phyloP scores from a whole-genome alignment of 257 asterid species.

The Nicotiana attenuata region DNA sequence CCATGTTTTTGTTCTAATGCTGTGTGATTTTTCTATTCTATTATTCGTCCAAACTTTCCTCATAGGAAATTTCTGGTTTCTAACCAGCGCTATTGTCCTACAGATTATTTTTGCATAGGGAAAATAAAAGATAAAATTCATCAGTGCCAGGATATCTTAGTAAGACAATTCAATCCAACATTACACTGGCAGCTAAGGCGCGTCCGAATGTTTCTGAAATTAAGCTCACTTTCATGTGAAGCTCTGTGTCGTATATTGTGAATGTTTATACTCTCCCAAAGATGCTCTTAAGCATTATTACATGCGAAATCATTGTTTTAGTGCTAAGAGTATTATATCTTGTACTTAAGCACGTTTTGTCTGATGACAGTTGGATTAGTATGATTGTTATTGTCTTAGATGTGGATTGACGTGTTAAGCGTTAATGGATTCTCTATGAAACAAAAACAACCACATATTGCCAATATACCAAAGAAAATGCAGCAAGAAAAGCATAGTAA shows the following conservation, averaged over 20 bases:
- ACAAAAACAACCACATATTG: too few relatives aligned
- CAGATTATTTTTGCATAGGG: background rate
- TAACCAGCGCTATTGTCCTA: background rate
- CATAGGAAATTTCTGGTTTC: background rate
- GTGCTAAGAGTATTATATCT: background rate
- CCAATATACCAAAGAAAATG: too few relatives aligned
- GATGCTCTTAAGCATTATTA: background rate
- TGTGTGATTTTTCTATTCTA: background rate
- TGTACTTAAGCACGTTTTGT: background rate
- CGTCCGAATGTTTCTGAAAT: background rate
- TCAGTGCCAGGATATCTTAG: background rate
- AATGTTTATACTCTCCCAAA: background rate
- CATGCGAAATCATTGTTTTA: background rate
- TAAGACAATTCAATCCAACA: background rate
- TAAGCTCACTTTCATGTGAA: background rate
- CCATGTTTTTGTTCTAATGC: background rate
- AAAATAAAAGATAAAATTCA: background rate
- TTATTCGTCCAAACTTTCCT: background rate
- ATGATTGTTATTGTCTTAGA: background rate
- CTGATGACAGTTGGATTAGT: background rate
- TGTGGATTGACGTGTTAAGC: background rate
- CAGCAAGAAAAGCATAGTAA: background rate
- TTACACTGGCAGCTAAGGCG: background rate
- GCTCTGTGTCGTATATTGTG: background rate
- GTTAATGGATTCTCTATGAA: background rate